Evolutionary conservation across 2,329 filamentous ascomycete species (phyloP).

Genomic region (Paracamarosporium sp.): DNA sequence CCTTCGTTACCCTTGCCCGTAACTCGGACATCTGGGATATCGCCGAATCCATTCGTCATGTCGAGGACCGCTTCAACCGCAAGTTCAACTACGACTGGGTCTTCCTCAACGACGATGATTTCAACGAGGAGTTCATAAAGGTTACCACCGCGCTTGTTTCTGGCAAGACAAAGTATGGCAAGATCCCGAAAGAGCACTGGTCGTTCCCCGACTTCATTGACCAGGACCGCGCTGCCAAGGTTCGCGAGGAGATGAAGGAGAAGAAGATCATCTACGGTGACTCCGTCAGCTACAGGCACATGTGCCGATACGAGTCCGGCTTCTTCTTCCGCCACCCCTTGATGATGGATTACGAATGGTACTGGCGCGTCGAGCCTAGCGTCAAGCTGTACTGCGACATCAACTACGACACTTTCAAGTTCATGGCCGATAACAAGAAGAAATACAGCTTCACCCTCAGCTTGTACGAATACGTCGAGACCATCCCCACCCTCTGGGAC

Average conservation of each 20-base stretch:
- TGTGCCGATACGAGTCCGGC: slow-evolving; percentile 98
- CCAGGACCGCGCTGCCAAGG: slow-evolving; percentile 87
- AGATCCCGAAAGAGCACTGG: slow-evolving; percentile 93
- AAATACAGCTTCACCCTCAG: slow-evolving; percentile 98
- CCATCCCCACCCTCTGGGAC: slow-evolving; percentile 95
- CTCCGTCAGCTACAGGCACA: slow-evolving; percentile 95
- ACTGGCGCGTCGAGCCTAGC: slow-evolving; percentile 98
- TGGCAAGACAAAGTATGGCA: slow-evolving; percentile 87
- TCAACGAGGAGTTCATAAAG: slow-evolving; percentile 92
- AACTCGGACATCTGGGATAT: slow-evolving; percentile 98
- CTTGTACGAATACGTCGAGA: slow-evolving; percentile 95
- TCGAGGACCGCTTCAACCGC: slow-evolving; percentile 97
- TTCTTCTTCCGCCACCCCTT: slow-evolving; percentile 98
- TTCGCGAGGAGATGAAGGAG: slow-evolving; percentile 91
- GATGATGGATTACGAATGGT: slow-evolving; percentile 97
- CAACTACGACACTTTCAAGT: slow-evolving; percentile 94
- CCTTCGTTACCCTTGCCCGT: slow-evolving; percentile 93
- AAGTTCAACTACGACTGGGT: slow-evolving; percentile 99
- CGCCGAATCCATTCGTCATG: slow-evolving; percentile 89
- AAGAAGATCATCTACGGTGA: slow-evolving; percentile 98
- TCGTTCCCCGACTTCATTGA: slow-evolving; percentile 97
- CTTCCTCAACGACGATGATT: slow-evolving; percentile 95
- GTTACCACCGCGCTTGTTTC: slow-evolving; percentile 89
- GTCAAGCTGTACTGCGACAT: slow-evolving; percentile 97
- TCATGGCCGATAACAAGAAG: slow-evolving; percentile 94